A percentile compares a stretch with the other conserved stretches of the same genome.
Evolutionary conservation across 2,329 filamentous ascomycete species (phyloP).

Genomic region (Ophiocordyceps camponoti-saundersi): DNA sequence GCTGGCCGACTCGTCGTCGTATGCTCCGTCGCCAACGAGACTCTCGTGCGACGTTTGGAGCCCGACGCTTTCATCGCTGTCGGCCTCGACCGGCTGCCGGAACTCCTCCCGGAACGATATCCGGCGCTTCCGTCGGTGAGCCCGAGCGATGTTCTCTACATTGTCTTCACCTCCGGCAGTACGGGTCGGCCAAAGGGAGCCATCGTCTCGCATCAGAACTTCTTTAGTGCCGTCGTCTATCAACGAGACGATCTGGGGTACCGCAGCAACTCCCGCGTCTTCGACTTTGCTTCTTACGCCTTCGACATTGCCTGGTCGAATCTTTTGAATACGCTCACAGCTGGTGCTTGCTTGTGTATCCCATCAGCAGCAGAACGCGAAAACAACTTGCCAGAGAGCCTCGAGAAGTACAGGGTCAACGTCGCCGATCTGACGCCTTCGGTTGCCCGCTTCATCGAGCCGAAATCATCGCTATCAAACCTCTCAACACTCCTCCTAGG

Average conservation of each 20-base stretch:
- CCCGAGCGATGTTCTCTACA: slow-evolving; percentile 5
- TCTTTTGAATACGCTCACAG: slow-evolving; percentile 1
- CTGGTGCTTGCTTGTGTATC: slow-evolving; percentile 3
- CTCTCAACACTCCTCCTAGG: slow-evolving; percentile 5
- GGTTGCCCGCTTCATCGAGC: slow-evolving; percentile 3
- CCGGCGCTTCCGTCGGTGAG: slow-evolving; percentile 1
- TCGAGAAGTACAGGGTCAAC: slow-evolving; percentile 3
- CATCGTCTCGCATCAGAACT: slow-evolving; percentile 6
- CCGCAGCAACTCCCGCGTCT: slow-evolving; percentile 1
- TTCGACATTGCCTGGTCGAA: slow-evolving; percentile 4
- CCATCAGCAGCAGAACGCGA: slow-evolving; percentile 4
- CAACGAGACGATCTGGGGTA: slow-evolving; percentile 1
- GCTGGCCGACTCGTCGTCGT: slow-evolving; percentile 4
- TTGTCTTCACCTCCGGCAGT: slow-evolving; percentile 11
- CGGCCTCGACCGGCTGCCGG: not conserved
- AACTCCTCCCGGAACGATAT: not conserved
- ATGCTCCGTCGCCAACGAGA: slow-evolving; percentile 2
- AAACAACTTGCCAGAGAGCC: slow-evolving; percentile 3
- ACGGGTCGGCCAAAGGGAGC: slow-evolving; percentile 10
- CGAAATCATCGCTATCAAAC: slow-evolving; percentile 1
- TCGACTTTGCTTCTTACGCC: slow-evolving; percentile 5
- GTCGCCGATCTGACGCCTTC: slow-evolving; percentile 6
- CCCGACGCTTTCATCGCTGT: not conserved
- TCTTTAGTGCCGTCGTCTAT: slow-evolving; percentile 3
- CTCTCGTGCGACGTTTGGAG: slow-evolving; percentile 2